These are phyloP conservation scores for Pichia terricola DNA, from an alignment of 1,139 yeast genomes.

Conservation along the genomic window DNA sequence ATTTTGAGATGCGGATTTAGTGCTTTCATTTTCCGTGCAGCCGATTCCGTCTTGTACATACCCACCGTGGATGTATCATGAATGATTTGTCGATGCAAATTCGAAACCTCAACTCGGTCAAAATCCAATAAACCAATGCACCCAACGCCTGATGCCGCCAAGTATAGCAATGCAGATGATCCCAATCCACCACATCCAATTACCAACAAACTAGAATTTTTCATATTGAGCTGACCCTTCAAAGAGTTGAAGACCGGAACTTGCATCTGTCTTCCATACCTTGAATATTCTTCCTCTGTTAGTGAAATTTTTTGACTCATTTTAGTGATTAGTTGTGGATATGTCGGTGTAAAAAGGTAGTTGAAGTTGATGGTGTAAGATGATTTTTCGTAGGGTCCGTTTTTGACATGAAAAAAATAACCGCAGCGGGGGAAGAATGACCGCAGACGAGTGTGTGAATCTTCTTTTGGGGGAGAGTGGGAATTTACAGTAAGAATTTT, in stretches of 20 bases:
- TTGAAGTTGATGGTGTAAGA: too few species aligned
- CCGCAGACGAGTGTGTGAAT: too few species aligned
- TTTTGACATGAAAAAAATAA: too few species aligned
- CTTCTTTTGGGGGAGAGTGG: too few species aligned
- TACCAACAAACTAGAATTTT: slow-evolving; percentile 53
- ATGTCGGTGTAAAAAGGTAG: too few species aligned
- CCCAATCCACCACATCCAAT: slow-evolving; percentile 98
- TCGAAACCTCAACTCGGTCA: slow-evolving; percentile 76
- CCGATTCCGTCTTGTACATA: slow-evolving; percentile 66
- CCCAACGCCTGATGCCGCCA: slow-evolving; percentile 87
- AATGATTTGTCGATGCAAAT: slow-evolving; percentile 81
- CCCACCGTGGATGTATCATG: slow-evolving; percentile 67
- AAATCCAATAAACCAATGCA: slow-evolving; percentile 77
- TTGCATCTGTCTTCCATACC: slow-evolving; percentile 94
- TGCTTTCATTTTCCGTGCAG: slow-evolving; percentile 39
- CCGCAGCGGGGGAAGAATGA: too few species aligned
- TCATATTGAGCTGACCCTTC: slow-evolving; percentile 48
- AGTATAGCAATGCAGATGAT: slow-evolving; percentile 78
- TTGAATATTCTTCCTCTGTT: slow-evolving; percentile 52
- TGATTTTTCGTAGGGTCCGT: too few species aligned
- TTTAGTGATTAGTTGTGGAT: not conserved
- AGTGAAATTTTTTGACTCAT: slow-evolving; percentile 2
- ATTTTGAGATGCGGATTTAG: slow-evolving; percentile 64
- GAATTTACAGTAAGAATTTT: too few species aligned
- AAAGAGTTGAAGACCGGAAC: slow-evolving; percentile 65